Conservation (phyloP, 2,329 filamentous ascomycete genomes). For the Arthrocladium fulminans region DNA sequence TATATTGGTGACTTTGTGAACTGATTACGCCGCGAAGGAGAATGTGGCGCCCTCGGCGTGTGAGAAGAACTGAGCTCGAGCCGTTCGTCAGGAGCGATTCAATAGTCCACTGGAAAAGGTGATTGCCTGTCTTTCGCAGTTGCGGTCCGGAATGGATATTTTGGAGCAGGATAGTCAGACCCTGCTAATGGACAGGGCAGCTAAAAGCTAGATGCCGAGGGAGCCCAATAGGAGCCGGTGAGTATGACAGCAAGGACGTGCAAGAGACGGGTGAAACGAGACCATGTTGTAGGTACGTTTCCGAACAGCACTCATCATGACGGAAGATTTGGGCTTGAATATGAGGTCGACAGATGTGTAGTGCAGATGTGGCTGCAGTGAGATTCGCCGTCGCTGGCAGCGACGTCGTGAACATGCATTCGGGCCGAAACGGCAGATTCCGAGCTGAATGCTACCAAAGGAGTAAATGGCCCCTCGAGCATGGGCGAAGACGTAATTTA, state of each 20-base stretch:
- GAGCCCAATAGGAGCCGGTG: not conserved
- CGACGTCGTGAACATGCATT: no score
- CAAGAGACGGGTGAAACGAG: not conserved
- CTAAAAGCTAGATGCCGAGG: no score
- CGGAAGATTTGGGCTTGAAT: no score
- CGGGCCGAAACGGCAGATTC: no score
- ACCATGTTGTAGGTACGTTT: no score
- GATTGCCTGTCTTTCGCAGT: not conserved
- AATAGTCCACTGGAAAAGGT: not conserved
- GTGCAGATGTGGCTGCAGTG: not conserved
- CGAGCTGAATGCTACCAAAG: no score
- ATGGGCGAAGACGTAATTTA: no score
- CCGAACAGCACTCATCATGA: not conserved
- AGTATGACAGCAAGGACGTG: not conserved
- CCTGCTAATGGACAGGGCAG: not conserved
- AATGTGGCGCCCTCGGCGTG: constrained; percentile 30
- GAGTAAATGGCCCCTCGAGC: no score
- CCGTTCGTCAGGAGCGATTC: not conserved
- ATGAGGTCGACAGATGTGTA: no score
- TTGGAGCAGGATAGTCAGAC: not conserved
- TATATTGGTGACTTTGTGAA: constrained; percentile 25
- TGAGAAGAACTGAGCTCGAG: constrained; percentile 4
- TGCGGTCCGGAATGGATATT: not conserved
- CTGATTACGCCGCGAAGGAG: constrained; percentile 33
- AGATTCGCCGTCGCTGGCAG: no score